phyloP scores from a whole-genome alignment of 768 basidiomycete species.

The Tylopilus balloui region DNA sequence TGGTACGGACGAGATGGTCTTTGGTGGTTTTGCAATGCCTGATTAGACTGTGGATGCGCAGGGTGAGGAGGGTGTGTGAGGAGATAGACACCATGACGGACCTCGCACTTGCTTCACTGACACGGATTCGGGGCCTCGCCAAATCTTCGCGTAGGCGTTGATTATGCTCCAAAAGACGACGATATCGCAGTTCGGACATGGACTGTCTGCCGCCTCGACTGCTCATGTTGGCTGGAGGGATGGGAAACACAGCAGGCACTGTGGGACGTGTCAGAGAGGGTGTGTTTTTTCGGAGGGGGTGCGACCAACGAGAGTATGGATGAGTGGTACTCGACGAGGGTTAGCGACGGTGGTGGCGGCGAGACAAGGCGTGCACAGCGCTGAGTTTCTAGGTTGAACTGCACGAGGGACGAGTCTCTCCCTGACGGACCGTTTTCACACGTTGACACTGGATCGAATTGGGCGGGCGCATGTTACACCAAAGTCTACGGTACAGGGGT shows the following conservation, averaged over 20 bases:
- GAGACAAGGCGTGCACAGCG: constrained; percentile 5
- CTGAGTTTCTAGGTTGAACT: constrained; percentile 2
- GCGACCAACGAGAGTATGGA: neutral
- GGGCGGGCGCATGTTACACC: neutral
- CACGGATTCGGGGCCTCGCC: constrained; percentile 61
- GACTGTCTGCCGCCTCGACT: constrained; percentile 62
- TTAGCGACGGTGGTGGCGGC: constrained; percentile 9
- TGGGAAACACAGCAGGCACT: neutral
- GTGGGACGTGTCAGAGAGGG: constrained; percentile 1
- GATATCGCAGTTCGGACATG: constrained; percentile 78
- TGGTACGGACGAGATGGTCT: constrained; percentile 55
- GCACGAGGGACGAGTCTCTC: neutral
- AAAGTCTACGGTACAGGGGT: neutral
- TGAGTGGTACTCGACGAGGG: neutral
- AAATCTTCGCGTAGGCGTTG: constrained; percentile 68
- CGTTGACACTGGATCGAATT: constrained; percentile 11
- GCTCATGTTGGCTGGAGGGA: constrained; percentile 42
- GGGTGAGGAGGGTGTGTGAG: constrained; percentile 4
- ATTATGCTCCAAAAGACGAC: constrained; percentile 75
- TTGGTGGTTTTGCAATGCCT: constrained; percentile 70
- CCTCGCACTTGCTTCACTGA: constrained; percentile 70
- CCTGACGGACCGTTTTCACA: constrained; percentile 21
- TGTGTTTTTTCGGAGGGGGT: neutral
- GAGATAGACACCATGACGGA: constrained; percentile 31
- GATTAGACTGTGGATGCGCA: constrained; percentile 49